Base-by-base conservation (phyloP, 192 early-diverging fungal species). In the Dispira parvispora region DNA sequence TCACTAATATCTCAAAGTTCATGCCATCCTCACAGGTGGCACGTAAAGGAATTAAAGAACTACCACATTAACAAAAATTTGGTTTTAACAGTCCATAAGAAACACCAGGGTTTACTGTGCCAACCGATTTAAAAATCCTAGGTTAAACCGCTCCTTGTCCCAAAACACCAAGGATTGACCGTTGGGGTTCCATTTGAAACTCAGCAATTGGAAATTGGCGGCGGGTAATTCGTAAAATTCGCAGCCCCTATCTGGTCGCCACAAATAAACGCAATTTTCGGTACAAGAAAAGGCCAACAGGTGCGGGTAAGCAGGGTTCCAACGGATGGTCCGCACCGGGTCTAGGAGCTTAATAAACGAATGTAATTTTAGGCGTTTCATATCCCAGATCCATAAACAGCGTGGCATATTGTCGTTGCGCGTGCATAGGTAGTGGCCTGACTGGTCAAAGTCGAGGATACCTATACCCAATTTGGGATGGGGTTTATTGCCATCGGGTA, bases 401-500 rank as follows among this genome's bases (percentile, higher is more conserved):
- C 54, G 74, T 2, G 80, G 78, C 73, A 78, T 78, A 47, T 78
- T 79, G 52, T 82, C 89, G 67, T 91, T 86, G 32, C 77, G 65
- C 3, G 82, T 80, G 6, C 71, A 78, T 9, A 91, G 54, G 45
- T 80, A 73, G 0, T 71, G 61, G 2, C 84, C 84, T 55, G 79
- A 75, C 52, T 69, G 64, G 67, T 79, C 85, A 65, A 89, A 91
- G 50, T 80, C 71, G 64, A 78, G 79, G 28, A 78, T 46, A 0
- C 85, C 80, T 8, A 94, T 75, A 16, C 89, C 89, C 3, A 83
- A 65, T 63, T 83, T 84, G 3, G 90, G 82, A 67, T 87, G 83
- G 11, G 82, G 77, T 54, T 87, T 84, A 28, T 82, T 82, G 25
- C 74, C 75, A 49, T 91, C 88, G 21, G 80, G 71, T 12, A 78